Conservation (phyloP, 2,329 filamentous ascomycete species). For the Nemania sp. region DNA sequence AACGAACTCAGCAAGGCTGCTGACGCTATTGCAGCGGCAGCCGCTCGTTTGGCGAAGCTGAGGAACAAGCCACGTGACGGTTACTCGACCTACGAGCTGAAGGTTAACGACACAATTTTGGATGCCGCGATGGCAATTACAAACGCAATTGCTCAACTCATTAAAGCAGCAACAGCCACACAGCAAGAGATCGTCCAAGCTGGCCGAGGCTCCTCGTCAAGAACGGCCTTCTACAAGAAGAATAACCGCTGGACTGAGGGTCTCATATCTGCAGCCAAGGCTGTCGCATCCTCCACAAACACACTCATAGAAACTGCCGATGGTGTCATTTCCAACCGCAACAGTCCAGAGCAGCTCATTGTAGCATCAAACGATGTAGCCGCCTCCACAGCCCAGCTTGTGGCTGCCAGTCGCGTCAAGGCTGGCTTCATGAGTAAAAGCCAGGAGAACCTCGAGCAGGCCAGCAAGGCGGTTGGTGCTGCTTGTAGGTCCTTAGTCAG, state of each 20-base stretch:
- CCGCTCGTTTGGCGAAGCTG: conserved; percentile 85
- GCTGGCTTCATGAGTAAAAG: conserved; percentile 97
- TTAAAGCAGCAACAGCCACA: conserved; percentile 89
- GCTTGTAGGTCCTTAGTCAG: conserved; percentile 87
- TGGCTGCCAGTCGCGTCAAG: conserved; percentile 94
- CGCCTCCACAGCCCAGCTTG: conserved; percentile 92
- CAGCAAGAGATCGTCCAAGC: conserved; percentile 97
- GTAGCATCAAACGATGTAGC: conserved; percentile 97
- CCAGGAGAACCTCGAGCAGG: conserved; percentile 87
- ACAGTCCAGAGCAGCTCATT: conserved; percentile 95
- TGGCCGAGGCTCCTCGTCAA: conserved; percentile 82
- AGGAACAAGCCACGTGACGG: conserved; percentile 96
- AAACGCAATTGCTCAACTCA: conserved; percentile 88
- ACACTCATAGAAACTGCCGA: conserved; percentile 97
- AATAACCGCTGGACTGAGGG: conserved; percentile 99
- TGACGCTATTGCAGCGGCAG: conserved; percentile 91
- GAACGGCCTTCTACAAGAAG: conserved; percentile 98
- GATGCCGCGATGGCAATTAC: conserved; percentile 93
- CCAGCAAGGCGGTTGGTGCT: conserved; percentile 88
- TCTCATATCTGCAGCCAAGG: conserved; percentile 95
- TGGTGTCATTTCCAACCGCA: conserved; percentile 87
- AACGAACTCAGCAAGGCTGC: conserved; percentile 90
- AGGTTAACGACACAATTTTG: conserved; percentile 93
- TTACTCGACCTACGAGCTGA: conserved; percentile 94
- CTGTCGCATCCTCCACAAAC: conserved; percentile 91